These are phyloP conservation scores for Rhizophora mangle DNA, from an alignment of 345 rosid genomes.

Conservation along the genomic window DNA sequence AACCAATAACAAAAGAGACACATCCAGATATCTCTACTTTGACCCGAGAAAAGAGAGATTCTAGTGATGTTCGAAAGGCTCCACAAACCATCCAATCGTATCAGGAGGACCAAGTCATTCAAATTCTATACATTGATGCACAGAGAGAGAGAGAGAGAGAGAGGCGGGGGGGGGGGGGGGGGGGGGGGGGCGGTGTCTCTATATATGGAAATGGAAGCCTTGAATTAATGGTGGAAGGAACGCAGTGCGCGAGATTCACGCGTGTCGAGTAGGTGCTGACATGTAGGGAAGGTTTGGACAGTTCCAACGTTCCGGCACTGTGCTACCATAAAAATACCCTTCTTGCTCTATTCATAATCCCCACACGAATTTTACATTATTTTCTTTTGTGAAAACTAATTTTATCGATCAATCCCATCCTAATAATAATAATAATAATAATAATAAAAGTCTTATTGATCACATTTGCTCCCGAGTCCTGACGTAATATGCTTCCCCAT, in stretches of 20 bases:
- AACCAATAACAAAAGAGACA: neutral
- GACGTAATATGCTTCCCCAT: too few species aligned
- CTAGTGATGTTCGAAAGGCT: neutral
- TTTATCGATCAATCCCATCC: too few species aligned
- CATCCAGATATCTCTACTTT: neutral
- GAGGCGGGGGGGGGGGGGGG: too few species aligned
- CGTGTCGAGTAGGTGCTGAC: slow-evolving; percentile 14
- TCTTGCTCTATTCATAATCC: too few species aligned
- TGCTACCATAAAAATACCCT: too few species aligned
- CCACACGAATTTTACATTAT: too few species aligned
- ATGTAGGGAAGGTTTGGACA: slow-evolving; percentile 10
- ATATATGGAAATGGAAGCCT: slow-evolving; percentile 1
- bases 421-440: too few species aligned
- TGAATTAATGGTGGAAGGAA: slow-evolving; percentile 6
- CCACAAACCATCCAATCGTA: slow-evolving; percentile 4
- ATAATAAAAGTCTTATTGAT: too few species aligned
- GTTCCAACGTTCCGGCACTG: too few species aligned
- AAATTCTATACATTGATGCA: too few species aligned
- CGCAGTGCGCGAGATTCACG: slow-evolving; percentile 14
- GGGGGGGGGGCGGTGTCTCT: neutral
- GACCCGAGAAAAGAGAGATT: neutral
- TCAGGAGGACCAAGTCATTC: slow-evolving; percentile 13
- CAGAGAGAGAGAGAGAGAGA: neutral
- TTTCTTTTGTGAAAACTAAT: too few species aligned
- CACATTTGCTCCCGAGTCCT: too few species aligned